Evolutionary conservation across 1,284 basidiomycete genomes (phyloP).

Genomic region (Leccinum pachyderme): DNA sequence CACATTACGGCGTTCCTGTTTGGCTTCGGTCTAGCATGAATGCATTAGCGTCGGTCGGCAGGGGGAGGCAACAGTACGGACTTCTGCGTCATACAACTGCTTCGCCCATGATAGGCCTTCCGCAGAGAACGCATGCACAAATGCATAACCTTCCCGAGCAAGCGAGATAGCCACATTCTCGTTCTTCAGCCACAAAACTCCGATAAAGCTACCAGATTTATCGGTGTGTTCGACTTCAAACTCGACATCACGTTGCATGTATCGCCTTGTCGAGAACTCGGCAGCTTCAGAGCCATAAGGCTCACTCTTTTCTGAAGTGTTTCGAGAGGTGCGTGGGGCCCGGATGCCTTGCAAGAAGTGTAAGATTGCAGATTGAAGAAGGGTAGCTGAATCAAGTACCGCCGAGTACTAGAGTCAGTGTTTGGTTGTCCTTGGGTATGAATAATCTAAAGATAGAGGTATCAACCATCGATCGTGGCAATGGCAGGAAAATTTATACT

Average conservation of each 20-base stretch:
- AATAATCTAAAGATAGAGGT: slow-evolving; percentile 52
- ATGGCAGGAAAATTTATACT: slow-evolving; percentile 43
- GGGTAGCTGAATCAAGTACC: slow-evolving; percentile 46
- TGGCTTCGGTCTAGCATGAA: slow-evolving; percentile 64
- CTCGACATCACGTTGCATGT: slow-evolving; percentile 95
- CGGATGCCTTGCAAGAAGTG: slow-evolving; percentile 60
- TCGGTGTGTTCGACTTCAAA: slow-evolving; percentile 88
- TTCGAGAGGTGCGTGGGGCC: slow-evolving; percentile 80
- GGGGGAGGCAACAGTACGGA: slow-evolving; percentile 27
- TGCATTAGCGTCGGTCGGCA: slow-evolving; percentile 3
- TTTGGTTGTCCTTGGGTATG: slow-evolving; percentile 90
- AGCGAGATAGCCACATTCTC: slow-evolving; percentile 86
- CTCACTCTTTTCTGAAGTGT: slow-evolving; percentile 83
- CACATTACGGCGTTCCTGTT: slow-evolving; percentile 75
- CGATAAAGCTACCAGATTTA: slow-evolving; percentile 96
- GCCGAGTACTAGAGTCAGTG: slow-evolving; percentile 83
- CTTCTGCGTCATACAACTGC: slow-evolving; percentile 85
- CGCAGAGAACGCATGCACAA: slow-evolving; percentile 86
- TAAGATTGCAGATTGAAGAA: slow-evolving; percentile 8
- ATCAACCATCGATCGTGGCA: slow-evolving; percentile 8
- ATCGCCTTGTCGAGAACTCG: slow-evolving; percentile 77
- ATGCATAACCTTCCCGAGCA: slow-evolving; percentile 83
- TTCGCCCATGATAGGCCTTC: slow-evolving; percentile 77
- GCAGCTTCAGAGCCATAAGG: slow-evolving; percentile 84
- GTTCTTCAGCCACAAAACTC: slow-evolving; percentile 78